Conservation (phyloP, 441 rosid species). For the Dalechampia spathulata region DNA sequence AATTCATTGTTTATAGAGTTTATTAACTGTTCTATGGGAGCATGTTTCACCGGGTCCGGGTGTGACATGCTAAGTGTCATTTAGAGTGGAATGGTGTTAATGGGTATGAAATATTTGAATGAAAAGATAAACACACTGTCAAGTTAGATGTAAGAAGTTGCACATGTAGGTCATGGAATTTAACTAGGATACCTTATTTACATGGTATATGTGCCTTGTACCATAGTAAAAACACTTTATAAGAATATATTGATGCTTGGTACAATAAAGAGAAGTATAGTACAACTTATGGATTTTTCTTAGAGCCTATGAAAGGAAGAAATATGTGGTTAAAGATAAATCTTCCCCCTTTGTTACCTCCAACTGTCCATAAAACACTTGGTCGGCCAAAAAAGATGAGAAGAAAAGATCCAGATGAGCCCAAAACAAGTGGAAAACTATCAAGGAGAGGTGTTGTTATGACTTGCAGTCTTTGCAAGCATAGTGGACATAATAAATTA, state of each 20-base stretch:
- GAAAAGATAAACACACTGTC: background rate
- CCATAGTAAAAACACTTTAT: accelerated
- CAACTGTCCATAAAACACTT: background rate
- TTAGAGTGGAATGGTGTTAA: background rate
- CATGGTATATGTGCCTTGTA: background rate
- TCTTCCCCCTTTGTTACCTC: background rate
- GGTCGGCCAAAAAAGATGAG: background rate
- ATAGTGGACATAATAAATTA: background rate
- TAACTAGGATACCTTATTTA: background rate
- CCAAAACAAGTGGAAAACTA: background rate
- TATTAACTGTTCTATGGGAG: too few species aligned
- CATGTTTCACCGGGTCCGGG: too few species aligned
- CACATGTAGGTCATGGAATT: background rate
- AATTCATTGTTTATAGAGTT: too few species aligned
- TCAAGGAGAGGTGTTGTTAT: background rate
- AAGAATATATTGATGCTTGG: background rate
- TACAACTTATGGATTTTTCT: accelerated
- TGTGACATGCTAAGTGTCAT: background rate
- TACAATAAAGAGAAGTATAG: background rate
- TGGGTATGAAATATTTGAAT: background rate
- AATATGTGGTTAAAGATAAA: background rate
- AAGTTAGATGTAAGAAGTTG: accelerated
- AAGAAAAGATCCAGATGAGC: background rate
- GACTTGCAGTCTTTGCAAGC: background rate
- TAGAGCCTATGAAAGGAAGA: background rate